phyloP scores from a whole-genome alignment of 2,329 filamentous ascomycete species.

The Aspergillus felis region DNA sequence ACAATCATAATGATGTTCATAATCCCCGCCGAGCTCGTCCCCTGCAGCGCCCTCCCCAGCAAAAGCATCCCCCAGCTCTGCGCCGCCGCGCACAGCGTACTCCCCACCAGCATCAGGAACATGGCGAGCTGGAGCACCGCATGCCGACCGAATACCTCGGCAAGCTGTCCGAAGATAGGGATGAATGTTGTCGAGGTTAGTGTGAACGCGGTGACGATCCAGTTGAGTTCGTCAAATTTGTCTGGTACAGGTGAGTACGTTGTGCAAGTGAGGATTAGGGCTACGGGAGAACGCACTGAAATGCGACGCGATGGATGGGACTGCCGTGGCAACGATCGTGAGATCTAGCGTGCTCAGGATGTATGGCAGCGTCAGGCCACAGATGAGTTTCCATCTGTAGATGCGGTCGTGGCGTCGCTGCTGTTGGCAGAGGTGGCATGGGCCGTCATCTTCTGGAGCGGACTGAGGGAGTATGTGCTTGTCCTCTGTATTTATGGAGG shows the following conservation, averaged over 20 bases:
- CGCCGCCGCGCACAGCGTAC: slow-evolving; percentile 58
- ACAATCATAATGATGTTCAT: slow-evolving; percentile 59
- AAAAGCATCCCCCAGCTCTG: slow-evolving; percentile 57
- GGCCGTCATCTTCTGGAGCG: not conserved
- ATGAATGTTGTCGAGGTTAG: slow-evolving; percentile 65
- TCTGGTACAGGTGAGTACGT: slow-evolving; percentile 27
- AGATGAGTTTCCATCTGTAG: slow-evolving; percentile 58
- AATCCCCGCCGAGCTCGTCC: slow-evolving; percentile 58
- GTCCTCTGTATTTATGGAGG: not conserved
- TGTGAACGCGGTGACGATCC: slow-evolving; percentile 67
- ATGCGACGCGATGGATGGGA: slow-evolving; percentile 61
- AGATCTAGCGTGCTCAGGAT: slow-evolving; percentile 60
- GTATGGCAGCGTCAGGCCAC: slow-evolving; percentile 58
- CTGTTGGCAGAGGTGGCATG: slow-evolving; percentile 22
- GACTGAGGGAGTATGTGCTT: not conserved
- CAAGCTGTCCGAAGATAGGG: slow-evolving; percentile 61
- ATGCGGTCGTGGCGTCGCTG: slow-evolving; percentile 34
- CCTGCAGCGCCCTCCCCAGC: slow-evolving; percentile 61
- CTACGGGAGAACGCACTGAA: slow-evolving; percentile 45
- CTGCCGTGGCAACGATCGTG: slow-evolving; percentile 60
- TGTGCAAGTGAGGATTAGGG: not conserved
- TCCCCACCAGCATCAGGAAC: slow-evolving; percentile 57
- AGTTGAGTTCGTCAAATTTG: slow-evolving; percentile 58
- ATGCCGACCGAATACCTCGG: slow-evolving; percentile 63
- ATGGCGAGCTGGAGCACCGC: slow-evolving; percentile 55